Evolutionary conservation across 257 asterid genomes (phyloP).

Genomic region (Solanum bulbocastanum): DNA sequence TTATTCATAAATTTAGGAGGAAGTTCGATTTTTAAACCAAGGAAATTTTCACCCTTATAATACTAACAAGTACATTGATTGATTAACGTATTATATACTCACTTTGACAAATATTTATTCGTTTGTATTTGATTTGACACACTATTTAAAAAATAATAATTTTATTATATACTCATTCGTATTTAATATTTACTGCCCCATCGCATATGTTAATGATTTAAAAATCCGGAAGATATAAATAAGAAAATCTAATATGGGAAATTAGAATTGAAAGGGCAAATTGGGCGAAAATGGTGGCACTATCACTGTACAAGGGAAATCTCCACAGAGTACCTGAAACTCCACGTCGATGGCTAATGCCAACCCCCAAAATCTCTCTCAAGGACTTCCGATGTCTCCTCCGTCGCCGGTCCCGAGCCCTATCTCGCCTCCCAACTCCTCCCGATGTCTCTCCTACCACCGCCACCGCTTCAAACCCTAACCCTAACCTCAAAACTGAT

Average conservation of each 20-base stretch:
- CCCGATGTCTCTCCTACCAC: not conserved
- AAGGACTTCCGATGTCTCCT: slow-evolving; percentile 52
- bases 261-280: not conserved
- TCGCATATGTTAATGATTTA: not conserved
- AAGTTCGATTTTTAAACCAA: too few relatives aligned
- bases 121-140: not conserved
- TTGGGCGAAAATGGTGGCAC: slow-evolving; percentile 48
- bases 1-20: not conserved
- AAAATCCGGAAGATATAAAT: not conserved
- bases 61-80: too few relatives aligned
- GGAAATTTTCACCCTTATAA: not conserved
- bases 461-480: not conserved
- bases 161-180: not conserved
- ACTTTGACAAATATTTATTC: too few relatives aligned
- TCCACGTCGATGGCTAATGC: slow-evolving; percentile 61
- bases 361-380: slow-evolving; percentile 48
- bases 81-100: too few relatives aligned
- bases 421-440: slow-evolving; percentile 32
- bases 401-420: slow-evolving; percentile 69
- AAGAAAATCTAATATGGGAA: not conserved
- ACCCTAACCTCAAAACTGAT: slow-evolving; percentile 17
- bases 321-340: slow-evolving; percentile 66
- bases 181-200: not conserved
- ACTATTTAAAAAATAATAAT: too few relatives aligned
- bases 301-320: slow-evolving; percentile 82